Evolutionary conservation across 805 yeast species (phyloP), one percentile per base, ranked within the genome.

Genomic region (Wickerhamiella lipophila): DNA sequence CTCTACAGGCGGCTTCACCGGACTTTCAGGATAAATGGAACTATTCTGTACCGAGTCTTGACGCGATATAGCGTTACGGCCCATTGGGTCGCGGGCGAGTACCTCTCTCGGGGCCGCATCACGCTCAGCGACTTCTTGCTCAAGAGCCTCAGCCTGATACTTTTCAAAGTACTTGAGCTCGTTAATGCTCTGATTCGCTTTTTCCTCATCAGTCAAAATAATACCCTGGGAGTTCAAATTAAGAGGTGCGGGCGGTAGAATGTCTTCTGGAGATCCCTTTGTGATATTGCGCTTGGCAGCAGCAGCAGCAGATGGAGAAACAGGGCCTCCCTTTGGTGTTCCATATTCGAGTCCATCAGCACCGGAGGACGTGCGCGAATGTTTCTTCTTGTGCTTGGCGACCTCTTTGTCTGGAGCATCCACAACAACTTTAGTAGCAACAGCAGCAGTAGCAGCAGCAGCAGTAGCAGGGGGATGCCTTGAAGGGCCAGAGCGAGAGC

Each of bases 211-310:
- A 13, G 27, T 40, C 9, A 40, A 30, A n/a, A 40, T 23, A 13
- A 40, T 22, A 5, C 43, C 43, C 21, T 40, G 30, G 3, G 43
- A 23, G 22, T 25, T 23, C 19, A 40, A 12, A 19, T 40, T 22
- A 8, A 40, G 43, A 11, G 43, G 43, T 7, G 30, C 43, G 6
- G 43, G 43, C 3, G 43, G 43, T 4, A 40, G 30, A 25, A 23
- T 13, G 25, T 40, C 43, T 12, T 23, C 13, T 13, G 43, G 43
- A 2, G 43, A 40, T 40, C 15, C 41, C 6, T 7, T 32, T 3
- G 38, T n/a, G 18, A 4, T n/a, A 16, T 32, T 11, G 19, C 19
- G 38, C 38, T 32, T 32, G 15, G 12, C 19, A 15, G 38, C 18
- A 15, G 38, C 8, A 6, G 7, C 26, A 23, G 26, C 8, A 23